These are phyloP conservation scores for Quercus gilva DNA, from an alignment of 306 rosid species.

Conservation along the genomic window DNA sequence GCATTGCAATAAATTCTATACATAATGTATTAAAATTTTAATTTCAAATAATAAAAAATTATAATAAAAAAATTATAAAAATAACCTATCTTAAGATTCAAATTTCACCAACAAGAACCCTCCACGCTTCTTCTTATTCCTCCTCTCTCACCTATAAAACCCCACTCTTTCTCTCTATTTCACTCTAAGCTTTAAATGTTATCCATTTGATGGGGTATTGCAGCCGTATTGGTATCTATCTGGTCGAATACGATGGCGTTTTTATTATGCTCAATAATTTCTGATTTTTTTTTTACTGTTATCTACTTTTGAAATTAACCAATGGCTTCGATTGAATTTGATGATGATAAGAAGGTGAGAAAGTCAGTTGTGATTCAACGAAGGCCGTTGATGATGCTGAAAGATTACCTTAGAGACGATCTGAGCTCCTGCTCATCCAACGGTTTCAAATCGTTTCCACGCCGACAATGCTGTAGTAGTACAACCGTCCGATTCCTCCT, in stretches of 20 bases:
- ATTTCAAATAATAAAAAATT: constrained; percentile 8
- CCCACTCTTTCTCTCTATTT: background rate
- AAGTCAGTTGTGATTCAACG: background rate
- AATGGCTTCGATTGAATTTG: constrained; percentile 34
- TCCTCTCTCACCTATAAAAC: background rate
- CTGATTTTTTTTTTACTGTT: background rate
- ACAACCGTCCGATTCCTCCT: constrained; percentile 41
- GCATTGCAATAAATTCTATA: background rate
- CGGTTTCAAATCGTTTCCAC: constrained; percentile 77
- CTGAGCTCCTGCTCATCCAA: constrained; percentile 72
- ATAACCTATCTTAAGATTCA: constrained; percentile 28
- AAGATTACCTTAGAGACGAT: constrained; percentile 72
- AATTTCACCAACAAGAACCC: constrained; percentile 31
- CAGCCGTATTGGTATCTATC: too few species aligned
- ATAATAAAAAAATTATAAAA: constrained; percentile 1
- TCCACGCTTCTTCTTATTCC: constrained; percentile 23
- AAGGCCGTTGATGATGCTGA: constrained; percentile 46
- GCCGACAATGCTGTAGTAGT: constrained; percentile 64
- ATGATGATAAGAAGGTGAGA: constrained; percentile 3
- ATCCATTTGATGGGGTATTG: too few species aligned
- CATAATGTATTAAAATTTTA: background rate
- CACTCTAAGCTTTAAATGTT: too few species aligned
- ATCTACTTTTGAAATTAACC: background rate
- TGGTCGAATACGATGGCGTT: too few species aligned
- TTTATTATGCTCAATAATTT: background rate